A percentile compares a stretch with the other conserved stretches of the same genome.
phyloP scores from a whole-genome alignment of 2,329 filamentous ascomycete genomes.

The Alternaria sp. region DNA sequence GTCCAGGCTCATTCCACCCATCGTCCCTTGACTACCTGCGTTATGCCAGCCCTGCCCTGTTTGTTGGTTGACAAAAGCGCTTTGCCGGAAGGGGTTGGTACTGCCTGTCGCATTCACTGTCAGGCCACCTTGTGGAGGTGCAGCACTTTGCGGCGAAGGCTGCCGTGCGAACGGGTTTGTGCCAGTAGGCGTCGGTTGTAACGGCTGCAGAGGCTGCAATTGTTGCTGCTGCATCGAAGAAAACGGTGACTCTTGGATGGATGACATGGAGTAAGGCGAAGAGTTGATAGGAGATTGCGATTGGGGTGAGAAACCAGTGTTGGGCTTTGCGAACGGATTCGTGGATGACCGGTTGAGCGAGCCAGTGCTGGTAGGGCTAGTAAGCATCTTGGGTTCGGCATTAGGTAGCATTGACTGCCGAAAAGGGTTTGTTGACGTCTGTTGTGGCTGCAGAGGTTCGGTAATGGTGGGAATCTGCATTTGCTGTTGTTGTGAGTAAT shows the following conservation, averaged over 20 bases:
- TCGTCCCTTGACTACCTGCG: constrained; percentile 74
- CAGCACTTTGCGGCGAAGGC: constrained; percentile 52
- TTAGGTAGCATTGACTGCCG: constrained; percentile 80
- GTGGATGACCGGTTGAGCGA: constrained; percentile 71
- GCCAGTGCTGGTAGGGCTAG: constrained; percentile 49
- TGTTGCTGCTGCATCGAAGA: constrained; percentile 51
- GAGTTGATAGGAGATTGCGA: constrained; percentile 38
- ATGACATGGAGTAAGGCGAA: constrained; percentile 40
- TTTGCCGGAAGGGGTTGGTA: constrained; percentile 95
- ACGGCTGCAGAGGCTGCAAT: constrained; percentile 27
- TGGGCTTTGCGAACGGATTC: constrained; percentile 82
- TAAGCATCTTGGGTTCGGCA: constrained; percentile 42
- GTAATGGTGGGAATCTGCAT: constrained; percentile 45
- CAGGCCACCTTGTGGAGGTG: constrained; percentile 48
- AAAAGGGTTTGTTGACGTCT: constrained; percentile 87
- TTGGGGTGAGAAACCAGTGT: constrained; percentile 40
- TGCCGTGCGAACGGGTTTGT: constrained; percentile 76
- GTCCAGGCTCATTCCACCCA: constrained; percentile 77
- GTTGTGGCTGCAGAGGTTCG: constrained; percentile 57
- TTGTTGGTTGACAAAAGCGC: constrained; percentile 85
- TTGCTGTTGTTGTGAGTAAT: constrained; percentile 55
- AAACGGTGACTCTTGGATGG: constrained; percentile 47
- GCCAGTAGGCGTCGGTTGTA: constrained; percentile 69
- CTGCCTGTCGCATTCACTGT: constrained; percentile 82
- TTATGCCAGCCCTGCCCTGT: constrained; percentile 91